Percentiles rank a stretch among this genome's conserved stretches.
Evolutionary conservation across 768 basidiomycete genomes (phyloP).

Genomic region (Suillus variegatus): DNA sequence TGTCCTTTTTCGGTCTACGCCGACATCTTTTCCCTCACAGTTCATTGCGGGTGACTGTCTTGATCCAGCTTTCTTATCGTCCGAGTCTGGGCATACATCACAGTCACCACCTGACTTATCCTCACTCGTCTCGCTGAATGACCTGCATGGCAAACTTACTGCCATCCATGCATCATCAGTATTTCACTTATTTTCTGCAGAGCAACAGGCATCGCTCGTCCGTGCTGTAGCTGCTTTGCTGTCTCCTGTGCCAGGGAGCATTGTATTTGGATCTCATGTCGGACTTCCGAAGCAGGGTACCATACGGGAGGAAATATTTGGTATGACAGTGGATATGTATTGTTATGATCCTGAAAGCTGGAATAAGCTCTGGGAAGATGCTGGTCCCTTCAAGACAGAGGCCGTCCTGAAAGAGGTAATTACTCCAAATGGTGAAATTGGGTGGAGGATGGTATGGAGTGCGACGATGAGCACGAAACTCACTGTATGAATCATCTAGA

Average conservation of each 20-base stretch:
- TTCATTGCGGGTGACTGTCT: constrained; percentile 61
- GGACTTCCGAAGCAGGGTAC: constrained; percentile 16
- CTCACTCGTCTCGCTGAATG: constrained; percentile 42
- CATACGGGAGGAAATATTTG: constrained; percentile 1
- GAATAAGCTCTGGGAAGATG: constrained; percentile 26
- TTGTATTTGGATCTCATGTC: constrained; percentile 33
- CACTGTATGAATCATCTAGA: too few relatives aligned
- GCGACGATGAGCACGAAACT: constrained; percentile 12
- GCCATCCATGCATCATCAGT: constrained; percentile 51
- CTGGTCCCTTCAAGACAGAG: constrained; percentile 26
- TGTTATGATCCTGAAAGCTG: constrained; percentile 30
- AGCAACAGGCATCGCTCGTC: constrained; percentile 2
- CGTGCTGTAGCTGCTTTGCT: constrained; percentile 28
- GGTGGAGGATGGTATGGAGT: constrained; percentile 21
- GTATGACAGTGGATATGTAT: constrained; percentile 17
- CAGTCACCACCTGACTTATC: constrained; percentile 24
- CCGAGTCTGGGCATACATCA: constrained; percentile 23
- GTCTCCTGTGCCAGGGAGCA: constrained; percentile 27
- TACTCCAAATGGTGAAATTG: not conserved
- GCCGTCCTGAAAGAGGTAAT: constrained; percentile 20
- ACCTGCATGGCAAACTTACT: constrained; percentile 46
- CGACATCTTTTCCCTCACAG: constrained; percentile 50
- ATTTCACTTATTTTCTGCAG: constrained; percentile 36
- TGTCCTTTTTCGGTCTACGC: constrained; percentile 54
- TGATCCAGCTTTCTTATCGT: constrained; percentile 42